Evolutionary conservation across 805 yeast species (phyloP).

Genomic region (Yarrowia bubula): DNA sequence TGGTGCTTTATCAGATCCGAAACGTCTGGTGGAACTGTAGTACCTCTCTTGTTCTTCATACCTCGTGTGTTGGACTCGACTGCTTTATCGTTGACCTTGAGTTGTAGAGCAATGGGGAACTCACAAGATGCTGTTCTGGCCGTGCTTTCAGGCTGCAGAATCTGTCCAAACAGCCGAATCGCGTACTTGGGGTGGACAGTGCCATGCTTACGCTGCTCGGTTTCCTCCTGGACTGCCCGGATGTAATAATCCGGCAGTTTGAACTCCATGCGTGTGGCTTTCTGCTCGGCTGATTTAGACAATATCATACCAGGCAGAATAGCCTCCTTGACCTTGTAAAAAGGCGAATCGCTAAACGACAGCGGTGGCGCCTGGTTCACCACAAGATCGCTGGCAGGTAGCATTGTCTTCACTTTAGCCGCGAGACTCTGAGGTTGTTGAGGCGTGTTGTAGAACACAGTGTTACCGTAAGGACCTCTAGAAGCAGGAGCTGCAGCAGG

Average conservation of each 20-base stretch:
- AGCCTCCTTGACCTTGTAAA: not conserved
- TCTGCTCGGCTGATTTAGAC: not conserved
- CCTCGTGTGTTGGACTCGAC: constrained; percentile 65
- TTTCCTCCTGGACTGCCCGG: not conserved
- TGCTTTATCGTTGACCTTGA: constrained; percentile 54
- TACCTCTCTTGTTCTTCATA: constrained; percentile 69
- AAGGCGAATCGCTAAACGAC: not conserved
- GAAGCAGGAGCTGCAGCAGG: not conserved
- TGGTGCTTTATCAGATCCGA: constrained; percentile 47
- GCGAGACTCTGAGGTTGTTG: not conserved
- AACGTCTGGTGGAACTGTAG: constrained; percentile 78
- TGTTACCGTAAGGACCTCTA: not conserved
- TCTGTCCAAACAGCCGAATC: constrained; percentile 42
- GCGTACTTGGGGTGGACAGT: constrained; percentile 11
- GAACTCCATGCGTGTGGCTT: constrained; percentile 1
- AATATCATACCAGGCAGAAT: constrained; percentile 4
- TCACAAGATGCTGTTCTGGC: not conserved
- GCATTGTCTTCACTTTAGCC: not conserved
- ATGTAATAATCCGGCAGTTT: constrained; percentile 1
- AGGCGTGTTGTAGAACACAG: not conserved
- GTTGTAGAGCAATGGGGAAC: constrained; percentile 71
- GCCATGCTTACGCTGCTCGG: constrained; percentile 3
- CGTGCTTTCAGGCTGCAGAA: not conserved
- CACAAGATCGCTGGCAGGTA: not conserved
- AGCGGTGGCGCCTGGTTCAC: constrained; percentile 6